These are phyloP conservation scores for Musa schizocarpa DNA, from an alignment of 176 grass and related monocot species.

Conservation along the genomic window DNA sequence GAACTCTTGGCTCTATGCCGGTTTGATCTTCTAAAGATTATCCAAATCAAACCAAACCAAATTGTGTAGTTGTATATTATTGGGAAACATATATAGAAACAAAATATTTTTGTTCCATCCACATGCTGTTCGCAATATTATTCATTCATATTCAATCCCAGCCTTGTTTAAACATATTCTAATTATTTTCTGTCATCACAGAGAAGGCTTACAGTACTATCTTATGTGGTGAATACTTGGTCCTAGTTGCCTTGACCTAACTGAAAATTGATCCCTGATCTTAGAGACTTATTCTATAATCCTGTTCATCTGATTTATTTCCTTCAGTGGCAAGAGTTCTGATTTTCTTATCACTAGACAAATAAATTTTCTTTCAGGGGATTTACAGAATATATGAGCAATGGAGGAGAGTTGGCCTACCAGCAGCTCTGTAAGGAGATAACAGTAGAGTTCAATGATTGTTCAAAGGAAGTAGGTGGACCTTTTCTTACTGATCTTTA, in stretches of 20 bases:
- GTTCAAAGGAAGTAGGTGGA: constrained; percentile 69
- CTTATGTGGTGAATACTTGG: neutral
- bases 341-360: neutral
- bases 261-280: neutral
- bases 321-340: neutral
- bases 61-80: too few species aligned
- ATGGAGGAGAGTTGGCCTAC: constrained; percentile 69
- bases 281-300: neutral
- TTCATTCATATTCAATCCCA: too few species aligned
- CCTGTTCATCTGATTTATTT: neutral
- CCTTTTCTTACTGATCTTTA: neutral
- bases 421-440: constrained; percentile 67
- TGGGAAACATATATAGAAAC: too few species aligned
- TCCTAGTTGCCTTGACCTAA: neutral
- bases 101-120: too few species aligned
- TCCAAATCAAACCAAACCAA: too few species aligned
- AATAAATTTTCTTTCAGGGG: constrained; percentile 34
- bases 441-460: constrained; percentile 83
- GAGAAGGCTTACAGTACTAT: neutral
- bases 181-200: neutral
- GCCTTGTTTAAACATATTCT: neutral
- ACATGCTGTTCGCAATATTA: too few species aligned
- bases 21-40: too few species aligned
- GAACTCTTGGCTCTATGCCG: too few species aligned
- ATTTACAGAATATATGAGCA: constrained; percentile 74